Conservation (phyloP, 345 rosid genomes). For the Trapa bicornis region DNA sequence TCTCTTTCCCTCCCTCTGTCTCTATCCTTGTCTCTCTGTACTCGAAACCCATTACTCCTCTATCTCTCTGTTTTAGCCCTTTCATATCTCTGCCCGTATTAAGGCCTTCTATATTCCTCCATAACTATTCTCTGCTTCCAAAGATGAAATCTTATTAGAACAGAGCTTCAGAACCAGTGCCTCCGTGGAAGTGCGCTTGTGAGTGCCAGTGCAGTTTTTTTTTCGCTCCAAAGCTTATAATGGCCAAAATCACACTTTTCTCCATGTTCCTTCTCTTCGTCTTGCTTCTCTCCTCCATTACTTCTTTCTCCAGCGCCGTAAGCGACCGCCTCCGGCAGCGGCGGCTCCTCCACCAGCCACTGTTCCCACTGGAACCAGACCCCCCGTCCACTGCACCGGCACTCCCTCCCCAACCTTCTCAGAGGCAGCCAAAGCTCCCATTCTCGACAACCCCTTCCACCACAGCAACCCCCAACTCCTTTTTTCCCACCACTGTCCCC, state of each 20-base stretch:
- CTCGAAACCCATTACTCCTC: not conserved
- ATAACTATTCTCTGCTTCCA: not conserved
- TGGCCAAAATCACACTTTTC: not conserved
- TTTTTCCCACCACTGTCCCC: constrained; percentile 27
- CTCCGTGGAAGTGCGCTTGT: not conserved
- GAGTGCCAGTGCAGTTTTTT: not conserved
- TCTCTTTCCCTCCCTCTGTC: constrained; percentile 6
- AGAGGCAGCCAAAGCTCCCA: constrained; percentile 36
- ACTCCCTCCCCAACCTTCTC: constrained; percentile 21
- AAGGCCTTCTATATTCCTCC: not conserved
- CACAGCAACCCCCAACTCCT: constrained; percentile 17
- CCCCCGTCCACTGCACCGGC: constrained; percentile 32
- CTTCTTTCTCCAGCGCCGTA: constrained; percentile 5
- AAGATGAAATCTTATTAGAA: not conserved
- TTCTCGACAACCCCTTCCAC: constrained; percentile 25
- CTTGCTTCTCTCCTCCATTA: constrained; percentile 14
- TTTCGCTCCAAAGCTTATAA: not conserved
- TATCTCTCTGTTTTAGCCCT: not conserved
- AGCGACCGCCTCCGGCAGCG: constrained; percentile 14
- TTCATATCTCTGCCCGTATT: not conserved
- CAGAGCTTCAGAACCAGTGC: not conserved
- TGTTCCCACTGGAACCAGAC: constrained; percentile 27
- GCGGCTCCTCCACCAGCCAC: constrained; percentile 64
- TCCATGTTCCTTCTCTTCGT: constrained; percentile 8
- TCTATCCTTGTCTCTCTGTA: not conserved